Conservation (phyloP, 495 filamentous ascomycete species). For the Penicillium lividum region DNA sequence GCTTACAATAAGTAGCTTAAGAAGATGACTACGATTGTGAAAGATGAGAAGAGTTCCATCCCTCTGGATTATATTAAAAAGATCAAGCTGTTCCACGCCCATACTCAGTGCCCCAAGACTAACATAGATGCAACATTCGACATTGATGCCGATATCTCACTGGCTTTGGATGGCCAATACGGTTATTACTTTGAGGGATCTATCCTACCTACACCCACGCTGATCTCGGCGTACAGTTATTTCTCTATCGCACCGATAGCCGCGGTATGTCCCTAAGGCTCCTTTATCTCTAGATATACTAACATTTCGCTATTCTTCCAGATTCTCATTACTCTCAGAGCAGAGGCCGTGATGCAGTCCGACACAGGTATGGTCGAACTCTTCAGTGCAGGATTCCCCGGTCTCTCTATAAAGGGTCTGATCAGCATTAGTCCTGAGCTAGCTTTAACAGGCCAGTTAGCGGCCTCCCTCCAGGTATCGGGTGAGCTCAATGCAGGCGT, state of each 20-base stretch:
- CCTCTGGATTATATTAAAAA: conserved; percentile 2
- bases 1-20: not conserved
- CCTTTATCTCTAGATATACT: not conserved
- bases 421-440: conserved; percentile 11
- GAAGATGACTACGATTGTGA: conserved; percentile 10
- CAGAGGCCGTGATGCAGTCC: conserved; percentile 1
- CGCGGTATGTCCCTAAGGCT: not conserved
- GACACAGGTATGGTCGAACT: not conserved
- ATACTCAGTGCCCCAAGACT: not conserved
- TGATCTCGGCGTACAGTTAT: conserved; percentile 10
- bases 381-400: conserved; percentile 6
- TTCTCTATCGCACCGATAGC: conserved; percentile 9
- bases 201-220: conserved; percentile 2
- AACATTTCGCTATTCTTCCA: not conserved
- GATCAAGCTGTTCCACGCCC: conserved; percentile 6
- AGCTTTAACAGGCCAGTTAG: conserved; percentile 1
- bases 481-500: conserved; percentile 14
- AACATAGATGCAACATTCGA: not conserved
- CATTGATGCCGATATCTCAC: conserved; percentile 5
- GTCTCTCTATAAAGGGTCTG: conserved; percentile 9
- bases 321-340: conserved; percentile 8
- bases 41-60: not conserved
- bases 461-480: conserved; percentile 2
- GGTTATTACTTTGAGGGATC: conserved; percentile 13
- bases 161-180: conserved; percentile 4